Percentiles rank a stretch among this genome's conserved stretches.
Evolutionary conservation across 148 eudicot species (phyloP).

Genomic region (Amaranthus cruentus): DNA sequence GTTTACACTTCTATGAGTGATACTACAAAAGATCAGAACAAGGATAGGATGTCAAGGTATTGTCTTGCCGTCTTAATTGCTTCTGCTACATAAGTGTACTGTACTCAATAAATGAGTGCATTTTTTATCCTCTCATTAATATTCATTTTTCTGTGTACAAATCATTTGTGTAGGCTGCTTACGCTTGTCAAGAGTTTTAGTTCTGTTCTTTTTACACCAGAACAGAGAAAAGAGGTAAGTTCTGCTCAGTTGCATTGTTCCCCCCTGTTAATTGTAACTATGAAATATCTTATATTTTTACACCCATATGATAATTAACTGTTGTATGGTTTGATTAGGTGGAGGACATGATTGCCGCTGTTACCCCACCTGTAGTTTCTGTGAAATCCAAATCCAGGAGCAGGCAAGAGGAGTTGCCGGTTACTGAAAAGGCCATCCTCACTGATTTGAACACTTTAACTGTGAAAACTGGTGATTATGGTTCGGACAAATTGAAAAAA

Average conservation of each 20-base stretch:
- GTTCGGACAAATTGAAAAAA: constrained; percentile 22
- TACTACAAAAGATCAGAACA: constrained; percentile 48
- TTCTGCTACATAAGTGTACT: background rate
- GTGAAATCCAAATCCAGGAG: constrained; percentile 29
- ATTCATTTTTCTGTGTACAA: background rate
- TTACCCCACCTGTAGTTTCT: constrained; percentile 29
- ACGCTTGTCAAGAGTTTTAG: constrained; percentile 41
- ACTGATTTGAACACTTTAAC: constrained; percentile 42
- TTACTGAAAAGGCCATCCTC: constrained; percentile 35
- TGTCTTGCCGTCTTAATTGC: constrained; percentile 14
- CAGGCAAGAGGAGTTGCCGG: constrained; percentile 35
- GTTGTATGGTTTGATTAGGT: constrained; percentile 34
- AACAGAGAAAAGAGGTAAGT: constrained; percentile 75
- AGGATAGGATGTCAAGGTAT: constrained; percentile 57
- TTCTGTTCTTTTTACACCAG: constrained; percentile 48
- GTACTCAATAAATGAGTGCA: background rate
- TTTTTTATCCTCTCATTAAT: constrained; percentile 8
- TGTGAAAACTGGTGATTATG: constrained; percentile 29
- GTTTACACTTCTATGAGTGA: constrained; percentile 58
- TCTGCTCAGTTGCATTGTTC: background rate
- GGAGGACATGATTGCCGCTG: constrained; percentile 38
- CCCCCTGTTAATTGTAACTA: background rate
- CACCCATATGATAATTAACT: constrained; percentile 10
- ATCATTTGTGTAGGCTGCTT: constrained; percentile 53
- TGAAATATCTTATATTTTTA: background rate